Evolutionary conservation across 2,329 filamentous ascomycete species (phyloP).

Genomic region (Microcyclospora tardicrescens): DNA sequence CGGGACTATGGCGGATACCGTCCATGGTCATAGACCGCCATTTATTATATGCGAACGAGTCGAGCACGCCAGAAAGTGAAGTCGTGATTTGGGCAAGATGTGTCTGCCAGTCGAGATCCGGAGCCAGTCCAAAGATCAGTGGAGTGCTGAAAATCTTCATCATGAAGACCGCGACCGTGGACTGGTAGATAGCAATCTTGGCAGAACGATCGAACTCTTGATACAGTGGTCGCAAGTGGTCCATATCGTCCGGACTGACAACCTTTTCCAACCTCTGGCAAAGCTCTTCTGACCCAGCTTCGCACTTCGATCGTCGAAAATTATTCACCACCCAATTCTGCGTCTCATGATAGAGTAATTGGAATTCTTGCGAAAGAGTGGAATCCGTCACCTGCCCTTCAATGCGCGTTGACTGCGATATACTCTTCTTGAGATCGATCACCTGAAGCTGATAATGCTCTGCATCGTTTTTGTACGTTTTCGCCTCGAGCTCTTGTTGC

Average conservation of each 20-base stretch:
- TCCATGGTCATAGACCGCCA: constrained; percentile 55
- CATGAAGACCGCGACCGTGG: constrained; percentile 45
- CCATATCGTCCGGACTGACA: constrained; percentile 9
- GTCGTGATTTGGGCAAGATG: constrained; percentile 12
- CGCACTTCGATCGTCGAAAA: constrained; percentile 49
- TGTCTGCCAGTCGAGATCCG: constrained; percentile 27
- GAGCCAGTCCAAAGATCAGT: constrained; percentile 51
- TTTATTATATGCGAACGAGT: constrained; percentile 44
- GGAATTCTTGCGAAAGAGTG: constrained; percentile 49
- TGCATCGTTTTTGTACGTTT: background rate
- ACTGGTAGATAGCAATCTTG: constrained; percentile 52
- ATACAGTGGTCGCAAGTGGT: constrained; percentile 30
- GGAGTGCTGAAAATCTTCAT: constrained; percentile 48
- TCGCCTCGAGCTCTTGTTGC: constrained; percentile 1
- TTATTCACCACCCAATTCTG: constrained; percentile 64
- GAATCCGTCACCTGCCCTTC: constrained; percentile 53
- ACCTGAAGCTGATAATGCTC: constrained; percentile 40
- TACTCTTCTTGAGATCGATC: constrained; percentile 56
- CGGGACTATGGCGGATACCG: constrained; percentile 41
- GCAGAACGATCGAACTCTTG: constrained; percentile 40
- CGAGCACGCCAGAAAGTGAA: constrained; percentile 11
- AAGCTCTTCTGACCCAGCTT: constrained; percentile 11
- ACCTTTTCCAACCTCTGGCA: constrained; percentile 10
- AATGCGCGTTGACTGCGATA: constrained; percentile 51
- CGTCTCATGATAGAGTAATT: constrained; percentile 49